Evolutionary conservation across 2,329 filamentous ascomycete species (phyloP).

Genomic region (Monilinia aucupariae): DNA sequence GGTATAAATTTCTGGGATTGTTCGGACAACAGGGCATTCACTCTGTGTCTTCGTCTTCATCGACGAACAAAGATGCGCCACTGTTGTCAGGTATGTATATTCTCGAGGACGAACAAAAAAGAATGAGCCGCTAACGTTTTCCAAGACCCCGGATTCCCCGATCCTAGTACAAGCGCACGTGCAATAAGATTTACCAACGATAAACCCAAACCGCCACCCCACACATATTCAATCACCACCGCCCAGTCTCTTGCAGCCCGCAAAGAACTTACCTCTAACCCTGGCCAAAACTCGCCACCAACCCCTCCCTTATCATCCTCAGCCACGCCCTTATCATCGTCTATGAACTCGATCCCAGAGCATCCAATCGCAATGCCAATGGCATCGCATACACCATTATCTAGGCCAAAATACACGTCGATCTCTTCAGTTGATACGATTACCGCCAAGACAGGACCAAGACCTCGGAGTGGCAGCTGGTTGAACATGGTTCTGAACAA

Average conservation of each 20-base stretch:
- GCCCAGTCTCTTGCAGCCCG: constrained; percentile 4
- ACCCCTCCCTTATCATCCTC: neutral
- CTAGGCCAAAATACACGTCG: neutral
- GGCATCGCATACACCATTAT: neutral
- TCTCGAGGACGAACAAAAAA: neutral
- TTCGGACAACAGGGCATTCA: constrained; percentile 14
- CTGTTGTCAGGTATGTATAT: constrained; percentile 2
- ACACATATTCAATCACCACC: constrained; percentile 2
- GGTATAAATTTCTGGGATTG: constrained; percentile 18
- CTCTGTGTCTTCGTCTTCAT: neutral
- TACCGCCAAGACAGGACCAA: neutral
- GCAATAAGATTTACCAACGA: neutral
- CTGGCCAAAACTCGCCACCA: neutral
- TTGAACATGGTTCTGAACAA: neutral
- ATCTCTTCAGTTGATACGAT: constrained; percentile 4
- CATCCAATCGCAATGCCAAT: neutral
- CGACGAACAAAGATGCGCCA: neutral
- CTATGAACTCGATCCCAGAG: constrained; percentile 6
- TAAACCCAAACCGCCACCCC: neutral
- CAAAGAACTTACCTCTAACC: neutral
- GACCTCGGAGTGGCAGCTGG: constrained; percentile 7
- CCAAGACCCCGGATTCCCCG: neutral
- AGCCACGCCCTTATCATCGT: neutral
- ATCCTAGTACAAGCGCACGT: neutral
- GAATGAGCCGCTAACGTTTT: neutral